Evolutionary conservation across 768 basidiomycete genomes (phyloP), one percentile per base, ranked within the genome.

Genomic region (Kwoniella botswanensis): DNA sequence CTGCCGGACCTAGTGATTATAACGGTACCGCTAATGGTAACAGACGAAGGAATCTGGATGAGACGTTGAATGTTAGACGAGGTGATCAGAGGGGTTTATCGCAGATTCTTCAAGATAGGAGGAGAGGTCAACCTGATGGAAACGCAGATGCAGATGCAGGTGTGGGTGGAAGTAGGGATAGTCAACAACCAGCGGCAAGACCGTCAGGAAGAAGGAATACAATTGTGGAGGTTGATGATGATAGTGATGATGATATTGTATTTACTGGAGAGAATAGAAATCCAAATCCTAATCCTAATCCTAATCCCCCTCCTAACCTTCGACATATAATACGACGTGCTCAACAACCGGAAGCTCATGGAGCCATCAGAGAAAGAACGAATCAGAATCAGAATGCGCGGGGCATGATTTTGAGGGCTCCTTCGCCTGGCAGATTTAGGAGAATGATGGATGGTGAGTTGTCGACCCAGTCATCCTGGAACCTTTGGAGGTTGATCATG

Each of bases 391-490:
- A 41, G 35, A 22, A 59, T 24, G 29, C 35, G 35, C 46, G 12
- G 12, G 13, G 2, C 4, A 18, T 6, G 46, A 50, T 15, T 50
- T 13, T 13, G 10, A 50, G 46, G 46, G 46, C 46, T 50, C 59
- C 59, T 26, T 26, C 22, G 35, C 59, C 55, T 15, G 54, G 44
- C 24, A 56, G 64, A 9, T 70, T 70, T 54, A 57, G 56, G 41
- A 55, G 62, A 29, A 63, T 63, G 42, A 70, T 70, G 62, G 46
- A 58, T 59, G 68, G 68, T 70, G 63, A 70, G 68, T 65, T n/a
- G 10, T 11, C 2, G 35, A 35, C 35, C 35, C 35, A 35, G 35
- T 35, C 35, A 35, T 35, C 35, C 35, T 35, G 7, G 35, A 35
- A 50, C 1, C 4, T 61, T 41, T 22, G 12, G 22, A 22, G 13